Percentiles rank a stretch among this genome's conserved stretches.
phyloP scores from a whole-genome alignment of 2,329 filamentous ascomycete species.

The Fusarium bulbicola region DNA sequence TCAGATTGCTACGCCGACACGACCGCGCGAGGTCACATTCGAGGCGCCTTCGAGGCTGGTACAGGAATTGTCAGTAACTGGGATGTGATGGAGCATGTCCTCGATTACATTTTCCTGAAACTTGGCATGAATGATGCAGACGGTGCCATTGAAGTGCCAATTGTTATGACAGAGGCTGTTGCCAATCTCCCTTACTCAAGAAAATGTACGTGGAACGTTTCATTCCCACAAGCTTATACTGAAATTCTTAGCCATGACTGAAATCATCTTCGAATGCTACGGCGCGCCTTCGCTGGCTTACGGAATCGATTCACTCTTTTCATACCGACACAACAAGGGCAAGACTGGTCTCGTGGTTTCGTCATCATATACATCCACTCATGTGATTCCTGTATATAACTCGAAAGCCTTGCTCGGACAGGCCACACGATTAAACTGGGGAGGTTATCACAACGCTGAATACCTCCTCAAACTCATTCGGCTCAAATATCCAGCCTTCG shows the following conservation, averaged over 20 bases:
- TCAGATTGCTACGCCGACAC: conserved; percentile 95
- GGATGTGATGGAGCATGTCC: conserved; percentile 94
- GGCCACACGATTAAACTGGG: conserved; percentile 93
- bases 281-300: conserved; percentile 88
- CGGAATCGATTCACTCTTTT: conserved; percentile 96
- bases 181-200: conserved; percentile 90
- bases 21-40: conserved; percentile 87
- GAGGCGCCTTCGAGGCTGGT: conserved; percentile 89
- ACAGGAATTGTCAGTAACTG: conserved; percentile 95
- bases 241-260: conserved; percentile 80
- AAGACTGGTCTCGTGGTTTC: conserved; percentile 88
- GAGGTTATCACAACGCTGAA: conserved; percentile 87
- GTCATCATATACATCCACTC: conserved; percentile 92
- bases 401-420: conserved; percentile 85
- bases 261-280: conserved; percentile 97
- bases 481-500: conserved; percentile 91
- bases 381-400: conserved; percentile 92
- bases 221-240: conserved; percentile 19
- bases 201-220: conserved; percentile 70
- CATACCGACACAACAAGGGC: conserved; percentile 91
- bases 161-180: conserved; percentile 95
- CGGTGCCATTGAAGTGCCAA: conserved; percentile 81
- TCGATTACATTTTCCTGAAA: conserved; percentile 96
- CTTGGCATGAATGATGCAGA: conserved; percentile 82
- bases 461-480: conserved; percentile 90